Evolutionary conservation across 2,329 filamentous ascomycete species (phyloP).

Genomic region (Penicillium sp.): DNA sequence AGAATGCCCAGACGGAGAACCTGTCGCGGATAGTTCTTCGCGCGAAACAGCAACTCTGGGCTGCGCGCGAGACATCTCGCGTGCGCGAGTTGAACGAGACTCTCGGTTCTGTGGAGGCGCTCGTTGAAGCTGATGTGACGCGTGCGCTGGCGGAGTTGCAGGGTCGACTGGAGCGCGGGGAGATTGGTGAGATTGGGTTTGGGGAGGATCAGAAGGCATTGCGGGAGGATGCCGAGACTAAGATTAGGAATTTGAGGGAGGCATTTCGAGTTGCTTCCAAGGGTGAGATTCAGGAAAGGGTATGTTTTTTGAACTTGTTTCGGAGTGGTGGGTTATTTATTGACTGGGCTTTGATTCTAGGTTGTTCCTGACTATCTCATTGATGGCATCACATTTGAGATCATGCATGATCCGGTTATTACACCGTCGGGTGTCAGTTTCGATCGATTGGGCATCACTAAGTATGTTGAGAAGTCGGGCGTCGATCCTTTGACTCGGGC

Average conservation of each 20-base stretch:
- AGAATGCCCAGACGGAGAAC: slow-evolving; percentile 66
- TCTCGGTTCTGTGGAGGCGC: slow-evolving; percentile 40
- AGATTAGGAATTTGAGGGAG: slow-evolving; percentile 47
- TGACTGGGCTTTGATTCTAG: slow-evolving; percentile 26
- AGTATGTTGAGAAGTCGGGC: slow-evolving; percentile 73
- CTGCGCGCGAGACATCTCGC: slow-evolving; percentile 61
- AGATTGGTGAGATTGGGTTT: slow-evolving; percentile 63
- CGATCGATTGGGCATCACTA: slow-evolving; percentile 79
- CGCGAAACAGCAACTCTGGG: slow-evolving; percentile 86
- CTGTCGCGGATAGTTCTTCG: slow-evolving; percentile 72
- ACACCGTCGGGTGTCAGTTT: slow-evolving; percentile 83
- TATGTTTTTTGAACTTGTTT: slow-evolving; percentile 26
- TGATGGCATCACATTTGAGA: slow-evolving; percentile 51
- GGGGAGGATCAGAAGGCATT: slow-evolving; percentile 64
- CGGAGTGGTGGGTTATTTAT: background rate
- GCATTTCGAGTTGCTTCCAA: slow-evolving; percentile 45
- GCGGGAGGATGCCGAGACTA: slow-evolving; percentile 51
- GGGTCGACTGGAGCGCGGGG: slow-evolving; percentile 35
- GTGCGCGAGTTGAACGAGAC: slow-evolving; percentile 49
- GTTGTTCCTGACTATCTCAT: slow-evolving; percentile 51
- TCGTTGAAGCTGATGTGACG: slow-evolving; percentile 42
- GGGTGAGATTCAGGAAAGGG: slow-evolving; percentile 46
- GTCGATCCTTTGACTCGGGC: slow-evolving; percentile 84
- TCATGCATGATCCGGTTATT: slow-evolving; percentile 54
- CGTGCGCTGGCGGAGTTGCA: slow-evolving; percentile 40